A percentile compares a stretch with the other conserved stretches of the same genome.
Conservation (phyloP, 1,284 basidiomycete species). For the Polyporus tsugae region DNA sequence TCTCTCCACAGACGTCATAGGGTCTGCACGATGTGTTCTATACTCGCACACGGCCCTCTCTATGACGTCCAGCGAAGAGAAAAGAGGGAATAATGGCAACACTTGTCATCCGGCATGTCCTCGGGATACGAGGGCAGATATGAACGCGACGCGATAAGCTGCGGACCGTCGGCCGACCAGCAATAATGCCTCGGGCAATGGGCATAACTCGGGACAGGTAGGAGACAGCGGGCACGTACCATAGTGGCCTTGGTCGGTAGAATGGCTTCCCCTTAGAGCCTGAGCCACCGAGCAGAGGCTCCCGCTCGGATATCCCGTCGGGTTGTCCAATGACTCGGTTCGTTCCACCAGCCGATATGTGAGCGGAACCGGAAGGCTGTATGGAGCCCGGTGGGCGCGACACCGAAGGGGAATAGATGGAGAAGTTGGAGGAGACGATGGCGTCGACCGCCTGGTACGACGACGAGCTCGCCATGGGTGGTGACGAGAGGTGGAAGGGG, state of each 20-base stretch:
- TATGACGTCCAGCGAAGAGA: neutral
- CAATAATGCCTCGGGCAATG: conserved; percentile 1
- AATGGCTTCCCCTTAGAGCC: conserved; percentile 60
- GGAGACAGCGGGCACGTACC: conserved; percentile 46
- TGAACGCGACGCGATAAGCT: conserved; percentile 10
- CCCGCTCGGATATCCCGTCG: conserved; percentile 37
- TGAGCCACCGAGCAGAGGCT: conserved; percentile 41
- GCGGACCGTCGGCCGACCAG: conserved; percentile 14
- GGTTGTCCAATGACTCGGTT: conserved; percentile 12
- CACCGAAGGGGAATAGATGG: conserved; percentile 36
- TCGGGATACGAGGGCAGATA: conserved; percentile 3
- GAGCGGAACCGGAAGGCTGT: conserved; percentile 11
- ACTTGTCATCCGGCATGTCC: neutral
- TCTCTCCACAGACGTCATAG: neutral
- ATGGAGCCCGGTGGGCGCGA: conserved; percentile 33
- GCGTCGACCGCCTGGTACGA: conserved; percentile 39
- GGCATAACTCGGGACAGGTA: neutral
- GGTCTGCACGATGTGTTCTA: neutral
- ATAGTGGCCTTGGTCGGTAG: conserved; percentile 71
- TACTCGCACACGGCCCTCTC: neutral
- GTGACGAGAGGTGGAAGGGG: conserved; percentile 20
- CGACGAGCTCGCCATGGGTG: conserved; percentile 33
- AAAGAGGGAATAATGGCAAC: neutral
- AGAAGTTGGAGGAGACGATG: conserved; percentile 39
- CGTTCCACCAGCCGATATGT: conserved; percentile 2